A percentile compares a stretch with the other conserved stretches of the same genome.
Conservation (phyloP, 2,329 filamentous ascomycete species). For the Ascochyta fabae region DNA sequence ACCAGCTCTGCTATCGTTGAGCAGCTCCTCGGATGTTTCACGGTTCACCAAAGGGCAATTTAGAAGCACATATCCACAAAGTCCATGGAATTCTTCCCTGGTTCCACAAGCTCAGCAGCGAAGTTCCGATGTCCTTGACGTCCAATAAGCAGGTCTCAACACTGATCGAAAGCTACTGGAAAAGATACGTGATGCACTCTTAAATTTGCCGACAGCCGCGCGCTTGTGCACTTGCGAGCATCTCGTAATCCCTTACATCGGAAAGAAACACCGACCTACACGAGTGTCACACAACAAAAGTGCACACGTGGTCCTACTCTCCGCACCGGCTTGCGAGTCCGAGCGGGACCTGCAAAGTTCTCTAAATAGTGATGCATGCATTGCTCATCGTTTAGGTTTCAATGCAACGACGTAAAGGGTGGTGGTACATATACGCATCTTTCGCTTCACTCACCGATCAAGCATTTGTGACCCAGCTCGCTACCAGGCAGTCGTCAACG, state of each 20-base stretch:
- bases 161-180: background rate
- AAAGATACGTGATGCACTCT: background rate
- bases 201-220: background rate
- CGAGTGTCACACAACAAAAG: background rate
- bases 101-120: background rate
- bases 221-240: background rate
- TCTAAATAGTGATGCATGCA: background rate
- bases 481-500: background rate
- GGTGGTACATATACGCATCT: background rate
- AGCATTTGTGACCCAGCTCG: background rate
- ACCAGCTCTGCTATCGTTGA: background rate
- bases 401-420: background rate
- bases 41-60: background rate
- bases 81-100: background rate
- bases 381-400: background rate
- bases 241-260: background rate
- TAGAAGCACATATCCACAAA: background rate
- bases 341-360: background rate
- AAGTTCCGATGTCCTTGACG: background rate
- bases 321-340: background rate
- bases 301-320: background rate
- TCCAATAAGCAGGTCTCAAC: background rate
- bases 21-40: background rate
- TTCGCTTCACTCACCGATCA: background rate
- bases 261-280: background rate